Conservation (phyloP, 805 yeast species). For the Pichia ethanolica region DNA sequence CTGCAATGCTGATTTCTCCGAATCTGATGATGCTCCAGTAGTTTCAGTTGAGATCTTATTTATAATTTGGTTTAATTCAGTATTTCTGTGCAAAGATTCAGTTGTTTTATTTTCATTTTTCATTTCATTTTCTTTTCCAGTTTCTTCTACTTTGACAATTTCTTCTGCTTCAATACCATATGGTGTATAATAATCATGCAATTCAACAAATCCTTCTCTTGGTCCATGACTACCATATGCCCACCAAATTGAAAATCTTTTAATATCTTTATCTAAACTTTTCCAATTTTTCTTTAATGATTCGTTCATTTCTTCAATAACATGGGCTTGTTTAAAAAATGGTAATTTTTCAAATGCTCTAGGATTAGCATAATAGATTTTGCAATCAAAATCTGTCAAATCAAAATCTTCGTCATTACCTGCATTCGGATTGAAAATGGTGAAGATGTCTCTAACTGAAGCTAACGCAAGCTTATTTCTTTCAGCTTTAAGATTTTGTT, state of each 20-base stretch:
- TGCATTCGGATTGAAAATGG: conserved; percentile 23
- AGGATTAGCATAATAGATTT: conserved; percentile 27
- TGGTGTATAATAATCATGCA: conserved; percentile 31
- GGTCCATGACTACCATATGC: conserved; percentile 70
- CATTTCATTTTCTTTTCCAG: not conserved
- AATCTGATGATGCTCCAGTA: conserved; percentile 1
- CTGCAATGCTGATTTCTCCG: conserved; percentile 10
- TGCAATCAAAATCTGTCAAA: conserved; percentile 26
- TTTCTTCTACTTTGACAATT: not conserved
- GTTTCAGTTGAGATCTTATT: conserved; percentile 6
- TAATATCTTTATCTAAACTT: conserved; percentile 38
- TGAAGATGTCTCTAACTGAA: conserved; percentile 34
- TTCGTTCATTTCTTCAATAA: conserved; percentile 41
- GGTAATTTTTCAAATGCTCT: conserved; percentile 27
- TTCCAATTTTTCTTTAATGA: conserved; percentile 49
- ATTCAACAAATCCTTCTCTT: conserved; percentile 45
- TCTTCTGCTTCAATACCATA: conserved; percentile 1
- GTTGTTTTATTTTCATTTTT: not conserved
- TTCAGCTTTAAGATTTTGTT: conserved; percentile 24
- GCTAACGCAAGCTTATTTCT: conserved; percentile 31
- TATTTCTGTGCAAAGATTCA: not conserved
- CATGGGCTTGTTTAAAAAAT: conserved; percentile 48
- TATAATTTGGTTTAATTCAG: conserved; percentile 10
- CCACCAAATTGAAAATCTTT: conserved; percentile 51
- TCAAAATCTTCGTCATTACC: conserved; percentile 28